A percentile compares a stretch with the other conserved stretches of the same genome.
Conservation (phyloP, 2,329 filamentous ascomycete species). For the Volutella citrinella region DNA sequence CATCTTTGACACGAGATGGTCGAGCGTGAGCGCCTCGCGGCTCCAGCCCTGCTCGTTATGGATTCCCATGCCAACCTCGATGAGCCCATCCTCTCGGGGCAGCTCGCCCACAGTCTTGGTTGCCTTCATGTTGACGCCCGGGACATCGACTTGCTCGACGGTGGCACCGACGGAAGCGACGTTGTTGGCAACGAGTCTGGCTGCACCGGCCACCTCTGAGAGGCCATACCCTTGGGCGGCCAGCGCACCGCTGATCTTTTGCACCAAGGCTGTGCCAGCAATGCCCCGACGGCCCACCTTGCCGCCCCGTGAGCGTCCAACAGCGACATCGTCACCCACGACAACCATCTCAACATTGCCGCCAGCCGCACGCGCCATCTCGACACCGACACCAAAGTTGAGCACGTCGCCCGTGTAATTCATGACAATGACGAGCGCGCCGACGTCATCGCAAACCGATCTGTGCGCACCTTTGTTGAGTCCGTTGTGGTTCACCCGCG, state of each 20-base stretch:
- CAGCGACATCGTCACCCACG: conserved; percentile 64
- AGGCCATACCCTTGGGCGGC: no score
- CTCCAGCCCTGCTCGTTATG: conserved; percentile 66
- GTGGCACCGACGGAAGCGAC: no score
- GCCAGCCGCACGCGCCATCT: conserved; percentile 66
- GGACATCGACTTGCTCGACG: no score
- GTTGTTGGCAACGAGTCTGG: no score
- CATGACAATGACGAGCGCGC: conserved; percentile 67
- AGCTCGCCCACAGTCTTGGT: no score
- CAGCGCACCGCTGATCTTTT: conserved; percentile 61
- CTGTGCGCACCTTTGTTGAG: no score
- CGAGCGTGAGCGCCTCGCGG: conserved; percentile 49
- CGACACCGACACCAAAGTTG: conserved; percentile 65
- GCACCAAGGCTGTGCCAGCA: conserved; percentile 62
- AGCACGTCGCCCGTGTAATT: conserved; percentile 63
- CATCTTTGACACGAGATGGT: conserved; percentile 61
- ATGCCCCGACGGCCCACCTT: conserved; percentile 59
- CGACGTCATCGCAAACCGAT: no score
- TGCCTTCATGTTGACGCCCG: no score
- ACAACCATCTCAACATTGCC: conserved; percentile 63
- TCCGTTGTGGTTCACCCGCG: conserved; percentile 70
- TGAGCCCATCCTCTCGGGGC: conserved; percentile 50
- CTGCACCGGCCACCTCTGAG: no score
- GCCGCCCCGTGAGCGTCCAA: conserved; percentile 57
- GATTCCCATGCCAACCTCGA: conserved; percentile 74